These are phyloP conservation scores for Hypoxylon sp. DNA, from an alignment of 2,329 filamentous ascomycete species.

Conservation along the genomic window DNA sequence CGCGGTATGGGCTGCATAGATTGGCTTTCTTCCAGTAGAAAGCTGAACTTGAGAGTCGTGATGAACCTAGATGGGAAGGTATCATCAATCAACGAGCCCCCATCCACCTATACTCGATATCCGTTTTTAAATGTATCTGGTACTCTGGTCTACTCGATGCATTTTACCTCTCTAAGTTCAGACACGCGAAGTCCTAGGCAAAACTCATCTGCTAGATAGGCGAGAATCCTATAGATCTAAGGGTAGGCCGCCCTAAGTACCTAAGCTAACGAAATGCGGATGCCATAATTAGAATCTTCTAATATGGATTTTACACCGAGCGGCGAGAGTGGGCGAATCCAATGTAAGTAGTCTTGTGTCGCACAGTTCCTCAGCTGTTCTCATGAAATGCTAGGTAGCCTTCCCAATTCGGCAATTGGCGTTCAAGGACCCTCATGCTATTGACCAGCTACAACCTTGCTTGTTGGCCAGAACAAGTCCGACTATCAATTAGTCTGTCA, in stretches of 20 bases:
- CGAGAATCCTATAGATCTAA: background rate
- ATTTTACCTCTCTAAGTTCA: slow-evolving; percentile 16
- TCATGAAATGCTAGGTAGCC: slow-evolving; percentile 3
- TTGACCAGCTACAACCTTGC: slow-evolving; percentile 8
- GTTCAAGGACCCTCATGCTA: slow-evolving; percentile 9
- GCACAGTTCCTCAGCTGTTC: slow-evolving; percentile 27
- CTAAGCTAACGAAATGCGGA: slow-evolving; percentile 18
- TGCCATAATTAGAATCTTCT: slow-evolving; percentile 32
- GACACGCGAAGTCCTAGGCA: background rate
- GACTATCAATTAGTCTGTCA: slow-evolving; percentile 27
- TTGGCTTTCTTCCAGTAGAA: no score
- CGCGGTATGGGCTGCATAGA: background rate
- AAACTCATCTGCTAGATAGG: slow-evolving; percentile 11
- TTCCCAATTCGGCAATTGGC: slow-evolving; percentile 1
- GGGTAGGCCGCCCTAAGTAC: slow-evolving; percentile 11
- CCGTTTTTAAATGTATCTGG: slow-evolving; percentile 25
- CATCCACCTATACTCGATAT: slow-evolving; percentile 15
- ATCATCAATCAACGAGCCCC: slow-evolving; percentile 15
- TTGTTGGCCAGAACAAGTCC: slow-evolving; percentile 18
- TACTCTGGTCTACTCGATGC: slow-evolving; percentile 20
- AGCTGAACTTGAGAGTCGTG: background rate
- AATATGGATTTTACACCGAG: slow-evolving; percentile 14
- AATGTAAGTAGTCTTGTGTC: slow-evolving; percentile 1
- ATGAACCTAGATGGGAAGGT: slow-evolving; percentile 32
- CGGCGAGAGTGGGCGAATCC: background rate